Base-by-base conservation (phyloP, 108 stramenopile genomes). In the Parmales sp. region DNA sequence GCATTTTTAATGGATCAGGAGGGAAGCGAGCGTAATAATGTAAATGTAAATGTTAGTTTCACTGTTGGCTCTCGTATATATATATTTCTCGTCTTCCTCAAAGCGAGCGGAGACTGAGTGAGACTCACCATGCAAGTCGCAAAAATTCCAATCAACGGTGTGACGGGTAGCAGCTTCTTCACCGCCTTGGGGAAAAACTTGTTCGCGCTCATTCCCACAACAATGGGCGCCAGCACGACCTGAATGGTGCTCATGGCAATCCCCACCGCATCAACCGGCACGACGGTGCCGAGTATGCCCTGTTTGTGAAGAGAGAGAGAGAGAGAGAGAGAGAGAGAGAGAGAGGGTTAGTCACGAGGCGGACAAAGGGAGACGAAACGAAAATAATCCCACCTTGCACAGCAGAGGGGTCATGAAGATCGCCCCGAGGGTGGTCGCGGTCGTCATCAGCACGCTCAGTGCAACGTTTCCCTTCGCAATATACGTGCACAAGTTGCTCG, bases 361-460 rank as follows among this genome's bases (percentile, higher is more conserved):
- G n/a, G n/a, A n/a, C n/a, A n/a, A n/a, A n/a, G n/a, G n/a, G n/a
- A n/a, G n/a, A n/a, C n/a, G n/a, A n/a, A n/a, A n/a, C n/a, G n/a
- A n/a, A n/a, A n/a, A n/a, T n/a, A n/a, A n/a, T n/a, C n/a, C n/a
- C n/a, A n/a, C n/a, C 83, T 97, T 94, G 76, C 96, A 95, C 11
- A 97, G 82, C 23, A 93, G 72, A n/a, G 96, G 96, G 11, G 96
- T 97, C 93, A 94, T 95, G 71, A 97, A 78, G 72, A 97, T 97
- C 8, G 94, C 96, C 7, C 94, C 96, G 43, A 97, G 73, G 39
- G 96, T 97, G 20, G 96, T 97, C 34, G 92, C 93, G 25, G 96
- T 97, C 0, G 96, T 97, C 96, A 97, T 97, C 71, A 97, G 80
- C 31, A 97, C 96, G 66, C 86, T 88, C 63, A 97, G 73, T 6